phyloP scores from a whole-genome alignment of 2,329 filamentous ascomycete species.

The Exophiala alcalophila region DNA sequence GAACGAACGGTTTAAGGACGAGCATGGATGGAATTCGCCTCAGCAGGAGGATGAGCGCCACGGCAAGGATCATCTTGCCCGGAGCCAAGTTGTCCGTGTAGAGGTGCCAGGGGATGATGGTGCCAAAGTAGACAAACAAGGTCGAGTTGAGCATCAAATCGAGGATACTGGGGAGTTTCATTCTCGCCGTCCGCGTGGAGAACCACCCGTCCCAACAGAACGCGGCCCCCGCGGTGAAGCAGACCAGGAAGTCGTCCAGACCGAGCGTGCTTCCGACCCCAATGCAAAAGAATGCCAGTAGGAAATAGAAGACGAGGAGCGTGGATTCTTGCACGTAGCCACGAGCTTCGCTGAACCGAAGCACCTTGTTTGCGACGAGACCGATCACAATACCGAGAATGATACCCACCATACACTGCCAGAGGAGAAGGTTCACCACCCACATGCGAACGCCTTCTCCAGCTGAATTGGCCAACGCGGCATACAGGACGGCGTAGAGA shows the following conservation, averaged over 20 bases:
- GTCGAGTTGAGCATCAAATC: conserved; percentile 55
- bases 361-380: conserved; percentile 45
- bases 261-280: conserved; percentile 53
- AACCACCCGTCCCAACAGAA: conserved; percentile 57
- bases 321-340: conserved; percentile 50
- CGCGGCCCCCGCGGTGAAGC: conserved; percentile 55
- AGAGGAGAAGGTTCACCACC: conserved; percentile 54
- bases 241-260: conserved; percentile 56
- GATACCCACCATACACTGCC: conserved; percentile 53
- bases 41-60: conserved; percentile 51
- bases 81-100: conserved; percentile 40
- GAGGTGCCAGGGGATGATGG: conserved; percentile 52
- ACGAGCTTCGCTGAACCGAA: conserved; percentile 47
- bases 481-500: conserved; percentile 52
- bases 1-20: conserved; percentile 47
- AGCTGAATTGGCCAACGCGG: conserved; percentile 41
- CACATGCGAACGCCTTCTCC: conserved; percentile 49
- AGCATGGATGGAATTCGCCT: conserved; percentile 53
- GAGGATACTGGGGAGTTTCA: conserved; percentile 50
- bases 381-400: conserved; percentile 50
- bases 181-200: conserved; percentile 45
- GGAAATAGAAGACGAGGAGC: conserved; percentile 56
- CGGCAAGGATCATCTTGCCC: conserved; percentile 45
- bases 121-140: conserved; percentile 57
- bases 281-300: conserved; percentile 52